These are phyloP conservation scores for Casuarina cunninghamiana DNA, from an alignment of 306 rosid species.

Conservation along the genomic window DNA sequence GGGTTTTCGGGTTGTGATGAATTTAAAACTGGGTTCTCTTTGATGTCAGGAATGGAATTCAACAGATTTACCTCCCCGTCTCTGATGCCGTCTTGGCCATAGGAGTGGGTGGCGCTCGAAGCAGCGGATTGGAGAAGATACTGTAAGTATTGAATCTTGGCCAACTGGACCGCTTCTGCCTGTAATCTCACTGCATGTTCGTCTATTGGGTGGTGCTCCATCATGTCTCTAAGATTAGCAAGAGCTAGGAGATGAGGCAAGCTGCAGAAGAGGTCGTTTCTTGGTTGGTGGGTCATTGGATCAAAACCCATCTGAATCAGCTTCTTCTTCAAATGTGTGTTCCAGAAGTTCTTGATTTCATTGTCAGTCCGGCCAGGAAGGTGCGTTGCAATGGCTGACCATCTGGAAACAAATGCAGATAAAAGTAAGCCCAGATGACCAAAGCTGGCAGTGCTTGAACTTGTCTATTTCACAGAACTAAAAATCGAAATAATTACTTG, in stretches of 20 bases:
- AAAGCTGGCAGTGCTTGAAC: too few species aligned
- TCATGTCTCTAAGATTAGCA: conserved; percentile 57
- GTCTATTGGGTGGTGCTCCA: conserved; percentile 46
- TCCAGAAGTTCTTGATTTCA: conserved; percentile 88
- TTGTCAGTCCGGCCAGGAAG: conserved; percentile 80
- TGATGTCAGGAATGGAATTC: conserved; percentile 36
- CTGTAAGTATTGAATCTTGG: conserved; percentile 58
- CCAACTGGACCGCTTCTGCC: conserved; percentile 51
- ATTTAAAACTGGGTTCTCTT: conserved; percentile 33
- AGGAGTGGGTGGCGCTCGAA: conserved; percentile 29
- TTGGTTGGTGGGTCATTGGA: conserved; percentile 90
- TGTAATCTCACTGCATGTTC: conserved; percentile 48
- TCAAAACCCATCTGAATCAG: conserved; percentile 89
- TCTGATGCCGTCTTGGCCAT: conserved; percentile 37
- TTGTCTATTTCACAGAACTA: not conserved
- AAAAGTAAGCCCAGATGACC: not conserved
- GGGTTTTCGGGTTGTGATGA: conserved; percentile 27
- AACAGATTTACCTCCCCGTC: conserved; percentile 41
- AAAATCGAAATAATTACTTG: conserved; percentile 44
- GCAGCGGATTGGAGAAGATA: conserved; percentile 54
- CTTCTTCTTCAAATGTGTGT: conserved; percentile 81
- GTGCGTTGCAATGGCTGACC: conserved; percentile 84
- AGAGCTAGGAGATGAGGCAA: conserved; percentile 62
- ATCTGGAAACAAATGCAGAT: conserved; percentile 28
- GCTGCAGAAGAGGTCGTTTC: conserved; percentile 67